These are phyloP conservation scores for Hericium rajendrae DNA, from an alignment of 768 basidiomycete species.

Conservation along the genomic window DNA sequence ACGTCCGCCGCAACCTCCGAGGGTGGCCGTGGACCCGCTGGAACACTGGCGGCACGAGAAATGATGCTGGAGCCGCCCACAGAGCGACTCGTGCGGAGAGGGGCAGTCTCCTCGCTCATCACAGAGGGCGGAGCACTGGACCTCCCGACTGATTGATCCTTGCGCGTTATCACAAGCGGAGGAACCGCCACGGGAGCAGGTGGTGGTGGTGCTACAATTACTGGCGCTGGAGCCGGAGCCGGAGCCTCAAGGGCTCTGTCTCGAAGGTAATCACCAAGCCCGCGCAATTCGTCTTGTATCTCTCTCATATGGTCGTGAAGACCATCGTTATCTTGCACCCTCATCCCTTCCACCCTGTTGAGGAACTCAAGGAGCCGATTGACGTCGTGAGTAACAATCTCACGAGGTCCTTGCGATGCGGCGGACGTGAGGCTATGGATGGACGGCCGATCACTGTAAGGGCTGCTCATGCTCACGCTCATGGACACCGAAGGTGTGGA, in stretches of 20 bases:
- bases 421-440: conserved; percentile 39
- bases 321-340: conserved; percentile 56
- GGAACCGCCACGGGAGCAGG: background rate
- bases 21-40: conserved; percentile 4
- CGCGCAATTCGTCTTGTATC: conserved; percentile 59
- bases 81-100: conserved; percentile 8
- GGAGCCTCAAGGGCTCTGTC: background rate
- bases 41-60: conserved; percentile 14
- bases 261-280: conserved; percentile 32
- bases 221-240: background rate
- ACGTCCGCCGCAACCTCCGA: conserved; percentile 4
- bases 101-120: background rate
- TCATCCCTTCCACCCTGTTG: conserved; percentile 53
- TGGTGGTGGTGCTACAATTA: background rate
- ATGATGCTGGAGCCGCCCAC: conserved; percentile 24
- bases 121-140: conserved; percentile 21
- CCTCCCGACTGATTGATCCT: conserved; percentile 24
- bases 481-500: conserved; percentile 31
- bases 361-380: conserved; percentile 41
- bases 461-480: conserved; percentile 43
- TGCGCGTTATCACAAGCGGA: conserved; percentile 6
- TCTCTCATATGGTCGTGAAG: conserved; percentile 58
- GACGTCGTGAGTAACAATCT: conserved; percentile 42
- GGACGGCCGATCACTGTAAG: conserved; percentile 37
- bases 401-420: conserved; percentile 23